Evolutionary conservation across 352 stramenopile species (phyloP).

Genomic region (Paralagenidium karlingii): DNA sequence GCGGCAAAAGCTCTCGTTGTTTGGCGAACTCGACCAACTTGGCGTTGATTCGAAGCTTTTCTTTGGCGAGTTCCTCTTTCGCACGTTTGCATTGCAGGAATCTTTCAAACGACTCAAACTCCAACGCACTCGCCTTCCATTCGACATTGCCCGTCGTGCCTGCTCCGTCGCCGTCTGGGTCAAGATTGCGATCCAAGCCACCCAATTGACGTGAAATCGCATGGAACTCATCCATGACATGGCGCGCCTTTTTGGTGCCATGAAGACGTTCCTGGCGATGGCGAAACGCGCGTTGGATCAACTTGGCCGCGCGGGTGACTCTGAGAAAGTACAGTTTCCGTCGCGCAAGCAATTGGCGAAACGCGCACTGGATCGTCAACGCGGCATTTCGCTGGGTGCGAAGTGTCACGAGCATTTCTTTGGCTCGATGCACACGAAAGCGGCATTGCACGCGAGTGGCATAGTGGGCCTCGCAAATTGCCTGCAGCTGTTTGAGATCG

Average conservation of each 20-base stretch:
- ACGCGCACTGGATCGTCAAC: constrained; percentile 47
- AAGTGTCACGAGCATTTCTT: constrained; percentile 11
- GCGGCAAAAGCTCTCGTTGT: constrained; percentile 16
- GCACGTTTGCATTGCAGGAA: constrained; percentile 34
- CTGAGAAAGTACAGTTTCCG: constrained; percentile 27
- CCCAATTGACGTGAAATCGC: constrained; percentile 27
- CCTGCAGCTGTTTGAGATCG: constrained; percentile 12
- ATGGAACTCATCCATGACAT: constrained; percentile 32
- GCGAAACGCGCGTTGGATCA: constrained; percentile 48
- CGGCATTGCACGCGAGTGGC: constrained; percentile 35
- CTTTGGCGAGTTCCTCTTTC: constrained; percentile 30
- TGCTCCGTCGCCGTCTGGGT: background rate
- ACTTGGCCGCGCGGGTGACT: constrained; percentile 29
- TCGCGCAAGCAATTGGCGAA: constrained; percentile 48
- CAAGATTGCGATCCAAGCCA: constrained; percentile 3
- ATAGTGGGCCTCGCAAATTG: constrained; percentile 4
- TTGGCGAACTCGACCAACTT: constrained; percentile 22
- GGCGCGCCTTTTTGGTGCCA: constrained; percentile 20
- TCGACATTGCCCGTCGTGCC: background rate
- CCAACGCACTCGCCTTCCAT: constrained; percentile 36
- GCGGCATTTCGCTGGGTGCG: constrained; percentile 18
- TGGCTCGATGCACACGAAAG: constrained; percentile 16
- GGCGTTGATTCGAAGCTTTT: constrained; percentile 25
- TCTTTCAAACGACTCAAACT: constrained; percentile 41
- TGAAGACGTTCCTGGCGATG: constrained; percentile 21